Base-by-base conservation (phyloP, 805 yeast species). In the Candida vartiovaarae region DNA sequence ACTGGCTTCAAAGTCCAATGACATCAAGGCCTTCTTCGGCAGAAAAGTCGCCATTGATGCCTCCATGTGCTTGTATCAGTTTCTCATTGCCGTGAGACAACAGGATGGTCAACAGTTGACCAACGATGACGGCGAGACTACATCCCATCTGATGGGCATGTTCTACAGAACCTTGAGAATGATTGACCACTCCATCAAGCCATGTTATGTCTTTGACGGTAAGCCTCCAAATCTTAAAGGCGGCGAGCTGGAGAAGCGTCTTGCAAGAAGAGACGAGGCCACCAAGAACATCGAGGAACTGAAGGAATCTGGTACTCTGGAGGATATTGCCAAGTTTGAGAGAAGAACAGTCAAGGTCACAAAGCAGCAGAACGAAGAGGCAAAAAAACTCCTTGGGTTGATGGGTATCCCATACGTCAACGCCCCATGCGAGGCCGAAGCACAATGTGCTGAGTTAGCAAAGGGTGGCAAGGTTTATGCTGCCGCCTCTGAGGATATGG, bases 401-500 rank as follows among this genome's bases (percentile, higher is more conserved):
- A 93, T 93, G 99, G 99, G 99, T 0, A 84, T 93, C 40, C 99
- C 99, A 2, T 86, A 70, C 54, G 84, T 93, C 5, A 80, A 79
- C 43, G 98, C 99, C 0, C 99, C 99, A 2, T 83, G 96, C 61
- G 99, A 93, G 64, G 99, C 99, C 2, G 99, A 93, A 62, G 96
- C 99, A 0, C 98, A 93, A 57, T 93, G 99, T 70, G 98, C 99
- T 0, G 93, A 80, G 50, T 66, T 93, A 39, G 97, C 97, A 4
- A 76, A 80, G 45, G 76, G 79, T 9, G 97, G 96, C 2, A 89
- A 88, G 59, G 98, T 91, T 0, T 93, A 82, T 60, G 99, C 95
- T 7, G 96, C 98, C 3, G 99, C 97, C 1, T 84, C 95, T 5
- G 99, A 93, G 62, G 99, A 93, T 77, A 93, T 93, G 99, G 99